These are phyloP conservation scores for Millerozyma miso DNA, from an alignment of 805 yeast species.

Conservation along the genomic window DNA sequence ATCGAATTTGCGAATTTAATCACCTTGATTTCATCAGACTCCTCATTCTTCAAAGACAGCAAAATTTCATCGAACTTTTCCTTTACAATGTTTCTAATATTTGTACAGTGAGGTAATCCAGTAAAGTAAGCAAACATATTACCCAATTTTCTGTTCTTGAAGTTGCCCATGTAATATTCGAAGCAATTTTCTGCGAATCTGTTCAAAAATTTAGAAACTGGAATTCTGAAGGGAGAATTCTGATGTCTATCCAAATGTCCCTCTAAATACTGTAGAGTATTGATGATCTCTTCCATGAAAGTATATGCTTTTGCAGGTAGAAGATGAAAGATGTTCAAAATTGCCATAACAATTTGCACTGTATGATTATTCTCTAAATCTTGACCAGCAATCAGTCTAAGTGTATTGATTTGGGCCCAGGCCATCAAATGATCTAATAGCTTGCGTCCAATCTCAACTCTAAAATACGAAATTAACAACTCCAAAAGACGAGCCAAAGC, in stretches of 20 bases:
- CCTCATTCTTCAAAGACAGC: conserved; percentile 45
- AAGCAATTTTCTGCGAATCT: conserved; percentile 75
- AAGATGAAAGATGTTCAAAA: conserved; percentile 84
- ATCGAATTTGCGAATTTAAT: conserved; percentile 69
- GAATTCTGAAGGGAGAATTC: conserved; percentile 85
- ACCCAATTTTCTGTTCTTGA: conserved; percentile 61
- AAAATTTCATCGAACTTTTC: conserved; percentile 48
- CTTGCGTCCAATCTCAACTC: conserved; percentile 94
- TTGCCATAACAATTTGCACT: conserved; percentile 83
- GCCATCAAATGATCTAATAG: conserved; percentile 90
- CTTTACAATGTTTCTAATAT: conserved; percentile 54
- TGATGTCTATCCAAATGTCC: conserved; percentile 79
- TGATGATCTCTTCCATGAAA: conserved; percentile 82
- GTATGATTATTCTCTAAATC: conserved; percentile 78
- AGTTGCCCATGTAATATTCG: conserved; percentile 63
- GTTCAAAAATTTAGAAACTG: conserved; percentile 81
- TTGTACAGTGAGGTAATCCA: conserved; percentile 47
- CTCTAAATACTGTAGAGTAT: conserved; percentile 73
- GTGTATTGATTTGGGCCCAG: conserved; percentile 83
- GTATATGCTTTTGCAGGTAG: conserved; percentile 90
- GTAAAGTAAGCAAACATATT: conserved; percentile 65
- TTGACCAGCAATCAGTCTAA: conserved; percentile 73
- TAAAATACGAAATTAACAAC: conserved; percentile 83
- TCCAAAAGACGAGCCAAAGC: conserved; percentile 86
- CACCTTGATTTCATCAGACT: conserved; percentile 50